A percentile compares a stretch with the other conserved stretches of the same genome.
Conservation (phyloP, 176 grass and related monocot genomes). For the Musa troglodytarum region DNA sequence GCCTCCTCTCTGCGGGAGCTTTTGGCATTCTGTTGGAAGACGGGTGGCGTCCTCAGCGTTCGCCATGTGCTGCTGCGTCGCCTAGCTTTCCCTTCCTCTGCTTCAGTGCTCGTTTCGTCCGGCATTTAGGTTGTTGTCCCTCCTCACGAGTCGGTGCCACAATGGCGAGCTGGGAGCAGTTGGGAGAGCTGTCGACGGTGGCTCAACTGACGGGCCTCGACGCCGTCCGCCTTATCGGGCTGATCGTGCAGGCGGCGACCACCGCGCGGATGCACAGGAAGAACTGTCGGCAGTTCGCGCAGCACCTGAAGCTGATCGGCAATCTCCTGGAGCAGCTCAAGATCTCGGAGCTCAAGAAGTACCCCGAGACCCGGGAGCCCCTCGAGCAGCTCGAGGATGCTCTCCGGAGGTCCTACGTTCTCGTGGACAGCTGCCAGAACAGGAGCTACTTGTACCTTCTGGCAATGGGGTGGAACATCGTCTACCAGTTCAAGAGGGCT, state of each 20-base stretch:
- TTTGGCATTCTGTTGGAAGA: not conserved
- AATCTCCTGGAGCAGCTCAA: slow-evolving; percentile 23
- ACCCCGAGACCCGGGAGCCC: slow-evolving; percentile 8
- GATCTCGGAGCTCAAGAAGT: slow-evolving; percentile 19
- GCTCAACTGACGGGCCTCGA: slow-evolving; percentile 33
- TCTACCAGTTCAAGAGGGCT: slow-evolving; percentile 15
- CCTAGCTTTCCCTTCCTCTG: not conserved
- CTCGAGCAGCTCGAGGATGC: slow-evolving; percentile 23
- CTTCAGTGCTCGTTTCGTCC: not conserved
- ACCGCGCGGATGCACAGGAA: slow-evolving; percentile 23
- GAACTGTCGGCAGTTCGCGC: slow-evolving; percentile 24
- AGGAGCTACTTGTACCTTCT: slow-evolving; percentile 11
- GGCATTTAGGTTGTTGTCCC: not conserved
- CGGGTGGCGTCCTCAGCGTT: not conserved
- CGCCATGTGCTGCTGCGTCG: slow-evolving; percentile 1
- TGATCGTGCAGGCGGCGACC: slow-evolving; percentile 20
- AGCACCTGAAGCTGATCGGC: slow-evolving; percentile 20
- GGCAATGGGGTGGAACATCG: slow-evolving; percentile 20
- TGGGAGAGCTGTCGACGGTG: slow-evolving; percentile 21
- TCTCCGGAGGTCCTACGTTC: slow-evolving; percentile 12
- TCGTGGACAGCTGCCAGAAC: slow-evolving; percentile 20
- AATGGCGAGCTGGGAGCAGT: slow-evolving; percentile 10
- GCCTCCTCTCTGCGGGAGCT: not conserved
- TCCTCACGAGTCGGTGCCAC: no score
- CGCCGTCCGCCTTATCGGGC: slow-evolving; percentile 31